A percentile compares a stretch with the other conserved stretches of the same genome.
These are phyloP conservation scores for Amanita pseudoporphyria DNA, from an alignment of 768 basidiomycete genomes.

Conservation along the genomic window DNA sequence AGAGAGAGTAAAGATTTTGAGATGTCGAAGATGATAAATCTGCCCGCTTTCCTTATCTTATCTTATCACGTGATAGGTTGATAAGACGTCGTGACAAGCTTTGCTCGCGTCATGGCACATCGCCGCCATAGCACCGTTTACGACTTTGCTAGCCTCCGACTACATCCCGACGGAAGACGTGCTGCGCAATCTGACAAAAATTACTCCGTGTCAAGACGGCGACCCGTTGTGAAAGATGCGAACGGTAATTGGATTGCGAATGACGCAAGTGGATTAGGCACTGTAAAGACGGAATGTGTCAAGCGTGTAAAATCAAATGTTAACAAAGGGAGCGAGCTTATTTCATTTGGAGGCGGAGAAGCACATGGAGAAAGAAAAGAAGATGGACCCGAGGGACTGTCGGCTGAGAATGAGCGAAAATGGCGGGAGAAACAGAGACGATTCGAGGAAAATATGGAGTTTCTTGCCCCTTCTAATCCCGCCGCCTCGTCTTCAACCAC, in stretches of 20 bases:
- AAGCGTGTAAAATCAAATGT: too few relatives aligned
- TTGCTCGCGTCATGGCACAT: constrained; percentile 8
- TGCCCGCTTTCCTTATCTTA: background rate
- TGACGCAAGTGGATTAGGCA: constrained; percentile 49
- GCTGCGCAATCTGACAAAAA: constrained; percentile 34
- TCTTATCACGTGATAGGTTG: background rate
- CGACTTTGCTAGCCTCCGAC: constrained; percentile 53
- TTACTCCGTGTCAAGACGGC: background rate
- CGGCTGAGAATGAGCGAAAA: constrained; percentile 13
- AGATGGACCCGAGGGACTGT: constrained; percentile 4
- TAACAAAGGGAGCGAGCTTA: constrained; percentile 9
- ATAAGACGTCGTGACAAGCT: background rate
- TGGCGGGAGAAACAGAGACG: constrained; percentile 30
- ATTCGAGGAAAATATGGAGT: constrained; percentile 42
- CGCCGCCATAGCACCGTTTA: constrained; percentile 46
- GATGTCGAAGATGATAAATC: background rate
- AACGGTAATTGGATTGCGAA: constrained; percentile 58
- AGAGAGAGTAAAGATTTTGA: background rate
- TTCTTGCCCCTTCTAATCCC: constrained; percentile 26
- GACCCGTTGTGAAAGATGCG: constrained; percentile 24
- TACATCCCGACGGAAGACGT: constrained; percentile 56
- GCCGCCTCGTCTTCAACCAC: background rate
- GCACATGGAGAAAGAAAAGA: constrained; percentile 8
- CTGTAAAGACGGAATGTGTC: constrained; percentile 16
- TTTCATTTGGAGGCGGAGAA: constrained; percentile 7